Evolutionary conservation across 2,329 filamentous ascomycete genomes (phyloP), one percentile per base, ranked within the genome.

Genomic region (Pseudocercospora crystallina): DNA sequence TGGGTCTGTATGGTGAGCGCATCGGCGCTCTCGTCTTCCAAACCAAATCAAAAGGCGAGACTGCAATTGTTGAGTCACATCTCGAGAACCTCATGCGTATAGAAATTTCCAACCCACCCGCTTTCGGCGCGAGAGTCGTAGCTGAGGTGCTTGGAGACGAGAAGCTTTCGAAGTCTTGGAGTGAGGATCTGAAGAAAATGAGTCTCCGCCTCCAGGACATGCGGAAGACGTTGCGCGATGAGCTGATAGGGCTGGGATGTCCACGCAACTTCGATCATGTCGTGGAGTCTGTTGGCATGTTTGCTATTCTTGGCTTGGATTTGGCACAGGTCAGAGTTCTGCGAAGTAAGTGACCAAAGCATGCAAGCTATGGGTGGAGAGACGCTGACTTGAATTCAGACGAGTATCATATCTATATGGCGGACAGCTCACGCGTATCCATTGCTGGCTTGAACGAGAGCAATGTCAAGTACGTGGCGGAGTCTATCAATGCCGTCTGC

Each of bases 251-350:
- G 74, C 83, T 96, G 58, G 92, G 92, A 69, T 92, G 87, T 79
- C 90, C 90, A 81, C 89, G 94, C 75, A 89, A 96, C 79, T 97
- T 94, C 92, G 88, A 86, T 72, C 92, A 97, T 80, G 97, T 97
- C 76, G 97, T 92, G 63, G 91, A 81, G 76, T 90, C 95, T 73
- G 97, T 97, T 67, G 92, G 92, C 76, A 97, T 97, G 92, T 97
- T 97, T 69, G 91, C 92, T 65, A 97, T 95, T 81, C 97, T 92
- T 47, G 94, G 92, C 57, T 79, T 97, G 66, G 91, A 80, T 64
- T 7, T 42, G 11, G 39, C 39, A 5, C 39, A 42, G 17, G 39
- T 42, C 11, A 26, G 26, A 8, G 39, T 42, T 4, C 39, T 42
- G 8, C 39, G 39, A n/a, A n/a, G 39, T 42, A 42, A 2, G 39